Percentiles rank a stretch among this genome's conserved stretches.
phyloP scores from a whole-genome alignment of 2,329 filamentous ascomycete species.

The Sarocladium oryzae region DNA sequence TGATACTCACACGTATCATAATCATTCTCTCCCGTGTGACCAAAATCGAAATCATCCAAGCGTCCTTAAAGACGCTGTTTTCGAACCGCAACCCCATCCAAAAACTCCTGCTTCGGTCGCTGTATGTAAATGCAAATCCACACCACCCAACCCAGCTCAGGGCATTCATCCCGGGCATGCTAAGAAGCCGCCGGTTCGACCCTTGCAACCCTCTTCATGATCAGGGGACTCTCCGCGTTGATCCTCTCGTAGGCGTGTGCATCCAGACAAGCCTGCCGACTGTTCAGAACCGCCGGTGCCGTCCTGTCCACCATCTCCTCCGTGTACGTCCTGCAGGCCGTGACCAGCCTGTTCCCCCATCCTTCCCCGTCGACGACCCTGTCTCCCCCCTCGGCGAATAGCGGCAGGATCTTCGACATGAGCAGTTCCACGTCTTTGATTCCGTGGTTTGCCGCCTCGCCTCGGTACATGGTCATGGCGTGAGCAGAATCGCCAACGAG shows the following conservation, averaged over 20 bases:
- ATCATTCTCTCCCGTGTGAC: no score
- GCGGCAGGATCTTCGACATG: slow-evolving; percentile 3
- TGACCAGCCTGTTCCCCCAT: not conserved
- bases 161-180: no score
- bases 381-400: not conserved
- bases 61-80: no score
- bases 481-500: slow-evolving; percentile 8
- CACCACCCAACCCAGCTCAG: no score
- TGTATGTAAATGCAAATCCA: no score
- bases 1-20: no score
- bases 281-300: slow-evolving; percentile 4
- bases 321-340: not conserved
- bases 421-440: slow-evolving; percentile 2
- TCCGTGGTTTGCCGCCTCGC: slow-evolving; percentile 7
- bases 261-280: slow-evolving; percentile 4
- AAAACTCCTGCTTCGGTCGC: no score
- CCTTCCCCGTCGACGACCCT: not conserved
- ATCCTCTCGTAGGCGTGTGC: slow-evolving; percentile 4
- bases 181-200: not conserved
- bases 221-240: slow-evolving; percentile 11
- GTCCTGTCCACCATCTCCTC: slow-evolving; percentile 1
- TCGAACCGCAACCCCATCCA: no score
- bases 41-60: no score
- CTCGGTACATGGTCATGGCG: slow-evolving; percentile 8
- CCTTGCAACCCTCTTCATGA: slow-evolving; percentile 28